Percentiles rank a stretch among this genome's conserved stretches.
These are phyloP conservation scores for Rubroboletus pulcherrimus DNA, from an alignment of 768 basidiomycete genomes.

Conservation along the genomic window DNA sequence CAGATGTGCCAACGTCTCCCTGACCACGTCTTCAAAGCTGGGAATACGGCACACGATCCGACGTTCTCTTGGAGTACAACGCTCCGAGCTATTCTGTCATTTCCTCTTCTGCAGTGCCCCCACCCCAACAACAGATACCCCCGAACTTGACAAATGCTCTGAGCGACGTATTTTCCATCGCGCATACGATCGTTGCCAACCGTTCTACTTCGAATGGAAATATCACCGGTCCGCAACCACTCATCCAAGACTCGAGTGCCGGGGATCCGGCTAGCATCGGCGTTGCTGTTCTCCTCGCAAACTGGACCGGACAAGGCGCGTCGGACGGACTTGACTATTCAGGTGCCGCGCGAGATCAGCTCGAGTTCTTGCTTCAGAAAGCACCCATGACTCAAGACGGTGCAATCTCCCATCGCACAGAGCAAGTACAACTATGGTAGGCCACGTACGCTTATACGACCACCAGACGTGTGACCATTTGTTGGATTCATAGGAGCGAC, in stretches of 20 bases:
- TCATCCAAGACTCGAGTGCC: slow-evolving; percentile 58
- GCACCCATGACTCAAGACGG: slow-evolving; percentile 69
- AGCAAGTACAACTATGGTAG: slow-evolving; percentile 71
- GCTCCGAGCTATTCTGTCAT: slow-evolving; percentile 45
- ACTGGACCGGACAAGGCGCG: slow-evolving; percentile 41
- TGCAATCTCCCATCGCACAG: slow-evolving; percentile 74
- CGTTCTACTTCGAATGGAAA: slow-evolving; percentile 42
- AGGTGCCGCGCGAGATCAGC: slow-evolving; percentile 60
- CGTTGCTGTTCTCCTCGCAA: slow-evolving; percentile 60
- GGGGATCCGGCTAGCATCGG: slow-evolving; percentile 81
- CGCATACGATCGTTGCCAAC: slow-evolving; percentile 44
- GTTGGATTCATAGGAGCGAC: slow-evolving; percentile 53
- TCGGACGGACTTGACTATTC: slow-evolving; percentile 52
- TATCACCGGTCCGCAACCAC: slow-evolving; percentile 50
- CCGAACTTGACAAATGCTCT: slow-evolving; percentile 33
- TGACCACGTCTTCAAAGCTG: slow-evolving; percentile 34
- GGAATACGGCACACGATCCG: slow-evolving; percentile 50
- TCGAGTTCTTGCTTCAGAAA: slow-evolving; percentile 53
- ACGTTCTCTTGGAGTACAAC: slow-evolving; percentile 50
- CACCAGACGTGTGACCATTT: not conserved
- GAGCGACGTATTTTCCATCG: slow-evolving; percentile 55
- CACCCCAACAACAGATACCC: slow-evolving; percentile 23
- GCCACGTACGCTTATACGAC: not conserved
- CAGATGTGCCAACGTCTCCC: not conserved
- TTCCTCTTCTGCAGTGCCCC: slow-evolving; percentile 26